These are phyloP conservation scores for Pseudogymnoascus sp. DNA, from an alignment of 2,329 filamentous ascomycete species.

Conservation along the genomic window DNA sequence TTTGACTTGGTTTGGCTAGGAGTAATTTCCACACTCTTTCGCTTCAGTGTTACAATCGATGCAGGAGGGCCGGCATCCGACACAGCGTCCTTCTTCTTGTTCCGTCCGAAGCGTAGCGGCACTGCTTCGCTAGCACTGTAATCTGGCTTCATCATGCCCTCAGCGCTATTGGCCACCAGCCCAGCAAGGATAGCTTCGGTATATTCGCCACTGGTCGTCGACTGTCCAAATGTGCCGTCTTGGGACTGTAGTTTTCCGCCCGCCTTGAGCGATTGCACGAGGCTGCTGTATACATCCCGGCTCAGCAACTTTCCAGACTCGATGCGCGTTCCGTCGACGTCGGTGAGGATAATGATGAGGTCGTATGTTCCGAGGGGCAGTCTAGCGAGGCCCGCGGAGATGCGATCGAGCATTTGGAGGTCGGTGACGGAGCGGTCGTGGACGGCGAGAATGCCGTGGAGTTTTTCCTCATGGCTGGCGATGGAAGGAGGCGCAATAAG, in stretches of 20 bases:
- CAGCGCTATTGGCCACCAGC: conserved; percentile 50
- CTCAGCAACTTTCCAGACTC: conserved; percentile 60
- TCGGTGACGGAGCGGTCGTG: conserved; percentile 74
- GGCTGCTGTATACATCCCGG: conserved; percentile 57
- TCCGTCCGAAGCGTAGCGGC: conserved; percentile 49
- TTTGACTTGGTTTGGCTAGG: conserved; percentile 31
- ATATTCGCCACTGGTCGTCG: conserved; percentile 41
- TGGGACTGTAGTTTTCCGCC: conserved; percentile 64
- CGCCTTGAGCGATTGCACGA: conserved; percentile 64
- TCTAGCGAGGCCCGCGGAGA: conserved; percentile 71
- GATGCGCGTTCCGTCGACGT: conserved; percentile 56
- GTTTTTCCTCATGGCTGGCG: conserved; percentile 72
- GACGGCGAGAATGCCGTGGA: conserved; percentile 62
- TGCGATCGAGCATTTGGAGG: conserved; percentile 94
- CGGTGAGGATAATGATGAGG: conserved; percentile 73
- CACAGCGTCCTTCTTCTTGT: conserved; percentile 47
- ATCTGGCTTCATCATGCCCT: conserved; percentile 69
- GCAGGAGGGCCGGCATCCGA: conserved; percentile 23
- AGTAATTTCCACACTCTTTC: conserved; percentile 22
- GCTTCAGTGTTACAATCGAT: conserved; percentile 25
- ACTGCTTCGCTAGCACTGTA: conserved; percentile 30
- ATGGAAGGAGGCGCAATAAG: conserved; percentile 87
- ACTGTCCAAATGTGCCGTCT: conserved; percentile 50
- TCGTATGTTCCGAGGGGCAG: conserved; percentile 76
- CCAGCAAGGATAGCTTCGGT: conserved; percentile 83